Base-by-base conservation (phyloP, 129 eudicot species). In the Oenanthe sinensis region DNA sequence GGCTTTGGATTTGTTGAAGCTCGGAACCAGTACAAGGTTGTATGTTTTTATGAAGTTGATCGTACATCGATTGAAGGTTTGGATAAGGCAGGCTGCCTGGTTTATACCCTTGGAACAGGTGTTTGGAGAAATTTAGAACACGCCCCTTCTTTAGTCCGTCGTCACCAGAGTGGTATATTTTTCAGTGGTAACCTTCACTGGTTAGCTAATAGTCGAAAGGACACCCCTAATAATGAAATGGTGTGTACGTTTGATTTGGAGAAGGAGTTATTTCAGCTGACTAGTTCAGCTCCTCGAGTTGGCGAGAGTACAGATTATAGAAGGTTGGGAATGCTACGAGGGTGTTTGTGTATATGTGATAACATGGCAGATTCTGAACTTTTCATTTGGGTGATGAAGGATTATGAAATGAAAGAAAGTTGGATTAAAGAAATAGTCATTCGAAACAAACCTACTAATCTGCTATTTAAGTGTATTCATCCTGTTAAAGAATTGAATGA, bases 101-200 rank as follows among this genome's bases (percentile, higher is more conserved):
- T 89, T 37, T 89, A 87, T 79, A 83, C 87, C 1, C 20, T 49
- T 49, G 17, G 89, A 50, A 81, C 87, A 9, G 82, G 84, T 7
- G 44, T 76, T 30, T 89, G 89, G 90, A 81, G 91, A 76, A 73
- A 43, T 44, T 73, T 81, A n/a, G 80, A 77, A 3, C 69, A 49
- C n/a, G 70, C 36, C 47, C 62, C 63, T 6, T 75, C 55, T 6
- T 33, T 9, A 0, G 36, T 75, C n/a, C 19, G 17, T 33, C 5
- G 76, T 2, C 6, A 39, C 17, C 6, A 5, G 19, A 19, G n/a
- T 45, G 88, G 85, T 22, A 12, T 76, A 6, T 75, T 49, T 54
- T 40, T 70, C 42, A 46, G 60, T 15, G 83, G 78, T 3, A 81
- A 82, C 46, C 77, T 85, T 55, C 85, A 82, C 20, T 82, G 83